A percentile compares a stretch with the other conserved stretches of the same genome.
These are phyloP conservation scores for Ustilaginoidea virens DNA, from an alignment of 2,329 filamentous ascomycete species.

Conservation along the genomic window DNA sequence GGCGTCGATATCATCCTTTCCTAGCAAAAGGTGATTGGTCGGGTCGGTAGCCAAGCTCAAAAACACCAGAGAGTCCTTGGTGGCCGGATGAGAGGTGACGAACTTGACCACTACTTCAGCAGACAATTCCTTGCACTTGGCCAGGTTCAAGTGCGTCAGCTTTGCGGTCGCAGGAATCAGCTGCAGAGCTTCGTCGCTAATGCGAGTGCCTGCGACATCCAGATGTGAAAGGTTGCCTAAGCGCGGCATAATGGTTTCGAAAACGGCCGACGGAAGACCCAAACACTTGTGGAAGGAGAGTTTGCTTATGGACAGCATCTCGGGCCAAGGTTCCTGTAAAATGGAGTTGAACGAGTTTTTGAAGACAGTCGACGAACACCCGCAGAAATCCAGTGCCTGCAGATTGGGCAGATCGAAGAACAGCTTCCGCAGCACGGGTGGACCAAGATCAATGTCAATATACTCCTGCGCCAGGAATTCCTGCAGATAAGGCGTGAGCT, in stretches of 20 bases:
- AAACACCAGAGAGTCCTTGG: conserved; percentile 46
- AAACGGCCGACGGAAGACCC: conserved; percentile 49
- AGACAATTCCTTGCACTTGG: conserved; percentile 57
- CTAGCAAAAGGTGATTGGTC: conserved; percentile 56
- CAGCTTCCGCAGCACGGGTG: conserved; percentile 53
- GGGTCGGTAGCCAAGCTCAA: conserved; percentile 61
- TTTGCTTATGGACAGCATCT: conserved; percentile 43
- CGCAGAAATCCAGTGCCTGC: conserved; percentile 61
- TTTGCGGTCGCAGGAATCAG: conserved; percentile 56
- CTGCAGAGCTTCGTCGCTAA: conserved; percentile 55
- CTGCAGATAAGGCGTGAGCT: conserved; percentile 56
- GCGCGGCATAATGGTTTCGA: conserved; percentile 57
- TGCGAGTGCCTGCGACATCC: conserved; percentile 63
- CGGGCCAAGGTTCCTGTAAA: conserved; percentile 35
- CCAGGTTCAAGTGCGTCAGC: conserved; percentile 64
- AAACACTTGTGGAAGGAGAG: conserved; percentile 69
- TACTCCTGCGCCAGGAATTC: conserved; percentile 74
- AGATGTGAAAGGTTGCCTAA: conserved; percentile 57
- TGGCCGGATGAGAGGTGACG: conserved; percentile 54
- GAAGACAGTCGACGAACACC: conserved; percentile 54
- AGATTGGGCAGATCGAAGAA: conserved; percentile 51
- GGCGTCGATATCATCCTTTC: conserved; percentile 45
- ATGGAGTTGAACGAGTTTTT: conserved; percentile 47
- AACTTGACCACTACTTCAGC: conserved; percentile 55
- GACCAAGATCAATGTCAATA: conserved; percentile 58